Base-by-base conservation (phyloP, 805 yeast species). In the Candida hungchunana region DNA sequence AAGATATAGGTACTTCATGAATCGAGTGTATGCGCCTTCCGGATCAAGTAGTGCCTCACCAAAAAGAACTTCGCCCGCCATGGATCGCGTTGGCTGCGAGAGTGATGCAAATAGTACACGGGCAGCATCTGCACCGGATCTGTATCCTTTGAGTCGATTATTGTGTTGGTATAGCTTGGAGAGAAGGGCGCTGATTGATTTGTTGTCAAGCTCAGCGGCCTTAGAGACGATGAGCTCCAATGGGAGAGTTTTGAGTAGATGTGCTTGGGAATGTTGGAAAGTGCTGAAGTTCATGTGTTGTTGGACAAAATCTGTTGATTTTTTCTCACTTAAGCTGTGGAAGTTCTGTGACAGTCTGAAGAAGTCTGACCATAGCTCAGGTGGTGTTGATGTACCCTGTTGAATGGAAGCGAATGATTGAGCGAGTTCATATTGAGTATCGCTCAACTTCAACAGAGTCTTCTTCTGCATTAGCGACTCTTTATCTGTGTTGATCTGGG, bases 1-100 rank as follows among this genome's bases (percentile, higher is more conserved):
- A 26, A 30, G 28, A 4, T 35, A 24, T 4, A 54, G 36, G 21
- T 50, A 37, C 4, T 39, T 23, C 6, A 36, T 25, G 40, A 61
- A 67, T 18, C 58, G 47, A 1, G 42, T 34, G 39, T 49, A 60
- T 1, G 67, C 51, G 2, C 40, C 39, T 6, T 44, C 26, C 0
- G 71, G 69, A 13, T 57, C 47, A 6, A 56, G 34, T 5, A 55
- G 37, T 0, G 69, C 47, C 43, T 67, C 72, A 11, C 48, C 53
- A 9, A 40, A 32, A 6, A 55, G 42, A 10, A 46, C 42, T 19
- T 35, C 39, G 3, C 59, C 55, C 16, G 51, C 30, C 1, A 47
- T 36, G 4, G 47, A 31, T 7, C 47, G 28, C 1, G 50, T 31
- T 8, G 51, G 52, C 7, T 32, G 26, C 1, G 41, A 34, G 4